Percentiles rank a stretch among this genome's conserved stretches.
phyloP scores from a whole-genome alignment of 2,329 filamentous ascomycete species.

The Ascochyta pisi region DNA sequence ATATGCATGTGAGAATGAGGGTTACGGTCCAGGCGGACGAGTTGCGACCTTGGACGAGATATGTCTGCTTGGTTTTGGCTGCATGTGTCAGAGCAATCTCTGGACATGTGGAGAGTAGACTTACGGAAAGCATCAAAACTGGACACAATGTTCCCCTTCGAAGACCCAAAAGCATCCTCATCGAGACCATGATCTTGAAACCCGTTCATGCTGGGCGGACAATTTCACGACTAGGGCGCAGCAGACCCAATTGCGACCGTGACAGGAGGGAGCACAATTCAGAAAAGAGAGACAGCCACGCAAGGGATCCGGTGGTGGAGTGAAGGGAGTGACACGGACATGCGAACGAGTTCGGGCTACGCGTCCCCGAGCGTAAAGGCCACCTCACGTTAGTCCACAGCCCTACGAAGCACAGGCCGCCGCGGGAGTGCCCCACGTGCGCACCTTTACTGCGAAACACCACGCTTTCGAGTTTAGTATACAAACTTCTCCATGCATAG shows the following conservation, averaged over 20 bases:
- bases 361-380: slow-evolving; percentile 37
- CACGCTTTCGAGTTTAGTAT: neutral
- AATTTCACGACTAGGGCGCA: slow-evolving; percentile 30
- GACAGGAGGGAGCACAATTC: neutral
- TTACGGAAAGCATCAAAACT: slow-evolving; percentile 98
- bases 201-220: slow-evolving; percentile 71
- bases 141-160: slow-evolving; percentile 64
- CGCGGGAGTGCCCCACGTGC: slow-evolving; percentile 15
- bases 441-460: neutral
- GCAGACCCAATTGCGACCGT: slow-evolving; percentile 36
- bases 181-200: slow-evolving; percentile 71
- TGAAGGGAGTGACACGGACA: slow-evolving; percentile 12
- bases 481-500: neutral
- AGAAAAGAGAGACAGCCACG: slow-evolving; percentile 15
- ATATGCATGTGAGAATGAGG: slow-evolving; percentile 74
- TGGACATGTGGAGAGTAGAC: slow-evolving; percentile 44
- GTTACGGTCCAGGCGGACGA: slow-evolving; percentile 94
- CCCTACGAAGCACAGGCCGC: slow-evolving; percentile 10
- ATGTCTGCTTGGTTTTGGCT: slow-evolving; percentile 97
- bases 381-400: slow-evolving; percentile 40
- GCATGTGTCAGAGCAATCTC: slow-evolving; percentile 21
- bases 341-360: slow-evolving; percentile 5
- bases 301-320: slow-evolving; percentile 15
- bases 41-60: slow-evolving; percentile 80
- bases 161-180: slow-evolving; percentile 81